Conservation (phyloP, 2,329 filamentous ascomycete species). For the Magnaporthiopsis poae region DNA sequence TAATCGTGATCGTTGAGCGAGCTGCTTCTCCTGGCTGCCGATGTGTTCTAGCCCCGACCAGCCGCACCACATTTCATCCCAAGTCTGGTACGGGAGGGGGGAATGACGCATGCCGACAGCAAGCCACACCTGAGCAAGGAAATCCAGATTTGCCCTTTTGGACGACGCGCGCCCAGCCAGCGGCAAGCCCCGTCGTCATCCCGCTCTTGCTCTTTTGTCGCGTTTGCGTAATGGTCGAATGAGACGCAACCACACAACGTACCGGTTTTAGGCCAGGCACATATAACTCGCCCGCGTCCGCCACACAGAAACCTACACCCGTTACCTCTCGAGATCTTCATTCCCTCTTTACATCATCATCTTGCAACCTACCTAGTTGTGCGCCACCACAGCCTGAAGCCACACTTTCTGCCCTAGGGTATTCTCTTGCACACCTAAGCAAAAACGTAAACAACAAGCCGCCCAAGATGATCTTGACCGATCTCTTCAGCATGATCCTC, state of each 20-base stretch:
- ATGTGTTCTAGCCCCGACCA: too few species aligned
- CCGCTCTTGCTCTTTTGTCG: neutral
- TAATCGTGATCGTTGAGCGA: too few species aligned
- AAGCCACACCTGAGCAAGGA: neutral
- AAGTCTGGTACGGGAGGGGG: too few species aligned
- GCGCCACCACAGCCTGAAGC: neutral
- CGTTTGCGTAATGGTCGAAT: neutral
- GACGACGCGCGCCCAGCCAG: neutral
- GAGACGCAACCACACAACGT: neutral
- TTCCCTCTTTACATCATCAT: neutral
- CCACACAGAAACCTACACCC: neutral
- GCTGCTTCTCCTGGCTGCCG: too few species aligned
- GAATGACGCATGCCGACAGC: neutral
- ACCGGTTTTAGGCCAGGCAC: neutral
- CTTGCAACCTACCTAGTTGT: neutral
- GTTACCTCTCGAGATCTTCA: neutral
- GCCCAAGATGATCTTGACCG: slow-evolving; percentile 40
- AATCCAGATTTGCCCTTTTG: neutral
- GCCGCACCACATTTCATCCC: too few species aligned
- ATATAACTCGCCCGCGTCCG: neutral
- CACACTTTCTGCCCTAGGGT: neutral
- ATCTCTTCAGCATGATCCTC: slow-evolving; percentile 46
- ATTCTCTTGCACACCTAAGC: neutral
- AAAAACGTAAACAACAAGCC: neutral
- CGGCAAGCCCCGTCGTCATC: neutral